phyloP scores from a whole-genome alignment of 75 land plant genomes.

The Cunninghamia lanceolata region DNA sequence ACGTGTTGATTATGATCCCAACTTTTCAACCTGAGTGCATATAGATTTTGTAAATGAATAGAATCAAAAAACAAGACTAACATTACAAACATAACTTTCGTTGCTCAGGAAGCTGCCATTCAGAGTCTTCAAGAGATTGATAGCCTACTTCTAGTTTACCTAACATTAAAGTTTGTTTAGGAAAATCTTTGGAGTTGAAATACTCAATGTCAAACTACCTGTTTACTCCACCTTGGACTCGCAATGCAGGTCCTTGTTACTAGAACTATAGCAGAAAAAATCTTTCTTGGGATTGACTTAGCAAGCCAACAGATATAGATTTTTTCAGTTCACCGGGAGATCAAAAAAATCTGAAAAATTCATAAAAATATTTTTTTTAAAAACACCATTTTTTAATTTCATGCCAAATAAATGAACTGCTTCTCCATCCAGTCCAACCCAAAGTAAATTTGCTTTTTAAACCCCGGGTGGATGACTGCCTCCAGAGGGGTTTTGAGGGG shows the following conservation, averaged over 20 bases:
- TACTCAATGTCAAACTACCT: not conserved
- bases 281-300: no score
- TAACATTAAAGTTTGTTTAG: not conserved
- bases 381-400: no score
- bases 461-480: no score
- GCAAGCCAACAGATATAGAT: no score
- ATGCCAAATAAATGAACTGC: no score
- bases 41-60: not conserved
- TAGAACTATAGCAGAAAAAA: not conserved
- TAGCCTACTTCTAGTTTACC: not conserved
- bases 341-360: no score
- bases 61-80: not conserved
- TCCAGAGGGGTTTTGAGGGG: no score
- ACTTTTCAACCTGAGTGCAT: not conserved
- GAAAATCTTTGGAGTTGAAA: not conserved
- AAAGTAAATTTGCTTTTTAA: no score
- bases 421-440: no score
- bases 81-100: not conserved
- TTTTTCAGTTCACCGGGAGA: no score
- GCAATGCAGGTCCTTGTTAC: not conserved
- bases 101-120: not conserved
- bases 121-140: not conserved
- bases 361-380: no score
- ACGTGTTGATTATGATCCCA: not conserved
- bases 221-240: not conserved